A percentile compares a stretch with the other conserved stretches of the same genome.
Conservation (phyloP, 768 basidiomycete species). For the Rhodotorula paludigena region DNA sequence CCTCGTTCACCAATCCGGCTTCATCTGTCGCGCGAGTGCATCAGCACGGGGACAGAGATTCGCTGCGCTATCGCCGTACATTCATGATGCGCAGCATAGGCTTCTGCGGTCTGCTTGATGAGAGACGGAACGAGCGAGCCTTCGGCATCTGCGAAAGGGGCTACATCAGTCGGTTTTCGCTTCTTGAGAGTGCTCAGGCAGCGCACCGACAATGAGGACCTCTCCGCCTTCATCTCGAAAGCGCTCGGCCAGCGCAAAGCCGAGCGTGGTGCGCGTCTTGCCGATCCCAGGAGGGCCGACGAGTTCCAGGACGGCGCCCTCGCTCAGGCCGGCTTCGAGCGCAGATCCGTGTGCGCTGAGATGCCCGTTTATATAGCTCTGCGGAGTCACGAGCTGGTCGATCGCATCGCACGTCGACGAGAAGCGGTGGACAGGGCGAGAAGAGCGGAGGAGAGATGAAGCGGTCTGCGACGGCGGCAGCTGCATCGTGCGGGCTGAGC, state of each 20-base stretch:
- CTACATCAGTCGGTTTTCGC: neutral
- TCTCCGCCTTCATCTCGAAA: slow-evolving; percentile 7
- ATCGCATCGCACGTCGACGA: slow-evolving; percentile 9
- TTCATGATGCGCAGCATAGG: slow-evolving; percentile 6
- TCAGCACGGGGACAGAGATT: neutral
- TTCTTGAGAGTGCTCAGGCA: no score
- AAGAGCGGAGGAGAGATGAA: slow-evolving; percentile 19
- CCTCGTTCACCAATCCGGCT: neutral
- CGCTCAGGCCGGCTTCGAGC: neutral
- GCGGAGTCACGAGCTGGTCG: slow-evolving; percentile 25
- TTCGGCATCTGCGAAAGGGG: slow-evolving; percentile 1
- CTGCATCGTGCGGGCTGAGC: slow-evolving; percentile 8
- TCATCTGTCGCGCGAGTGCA: neutral
- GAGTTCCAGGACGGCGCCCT: slow-evolving; percentile 20
- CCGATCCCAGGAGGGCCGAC: slow-evolving; percentile 28
- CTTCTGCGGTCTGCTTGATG: slow-evolving; percentile 2
- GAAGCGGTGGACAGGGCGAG: slow-evolving; percentile 12
- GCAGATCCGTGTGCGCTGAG: no score
- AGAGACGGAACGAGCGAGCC: slow-evolving; percentile 17
- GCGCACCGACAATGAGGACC: slow-evolving; percentile 13
- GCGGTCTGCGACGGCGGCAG: slow-evolving; percentile 6
- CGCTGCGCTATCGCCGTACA: no score
- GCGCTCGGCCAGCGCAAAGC: slow-evolving; percentile 14
- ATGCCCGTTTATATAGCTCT: neutral
- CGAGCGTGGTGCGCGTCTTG: slow-evolving; percentile 19